Evolutionary conservation across 371 early-diverging fungal genomes (phyloP).

Genomic region (Apophysomyces variabilis): DNA sequence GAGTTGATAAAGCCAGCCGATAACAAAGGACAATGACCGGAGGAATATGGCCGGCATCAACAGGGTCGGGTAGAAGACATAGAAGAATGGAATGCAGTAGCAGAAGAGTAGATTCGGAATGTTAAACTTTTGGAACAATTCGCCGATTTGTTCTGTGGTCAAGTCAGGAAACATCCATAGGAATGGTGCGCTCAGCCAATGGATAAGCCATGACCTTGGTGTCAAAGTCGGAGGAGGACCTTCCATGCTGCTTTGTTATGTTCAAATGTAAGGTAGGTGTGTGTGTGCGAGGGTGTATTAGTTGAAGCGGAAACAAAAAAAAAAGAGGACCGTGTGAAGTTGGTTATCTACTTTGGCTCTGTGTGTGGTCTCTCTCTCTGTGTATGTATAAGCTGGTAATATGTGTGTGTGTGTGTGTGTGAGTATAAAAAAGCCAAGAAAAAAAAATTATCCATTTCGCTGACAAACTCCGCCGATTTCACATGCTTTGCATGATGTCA

Average conservation of each 20-base stretch:
- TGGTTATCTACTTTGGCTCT: no score
- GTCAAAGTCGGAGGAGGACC: neutral
- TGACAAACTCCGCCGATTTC: no score
- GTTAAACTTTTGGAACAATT: slow-evolving; percentile 46
- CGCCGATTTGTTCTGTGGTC: slow-evolving; percentile 22
- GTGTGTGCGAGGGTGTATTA: neutral
- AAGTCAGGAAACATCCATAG: slow-evolving; percentile 13
- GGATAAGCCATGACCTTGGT: neutral
- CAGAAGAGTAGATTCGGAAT: slow-evolving; percentile 51
- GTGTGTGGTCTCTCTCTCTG: no score
- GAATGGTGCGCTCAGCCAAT: neutral
- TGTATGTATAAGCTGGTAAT: no score
- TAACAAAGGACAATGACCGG: slow-evolving; percentile 41
- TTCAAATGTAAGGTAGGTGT: neutral
- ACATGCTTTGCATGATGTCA: no score
- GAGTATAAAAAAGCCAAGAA: slow-evolving; percentile 10
- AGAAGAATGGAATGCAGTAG: slow-evolving; percentile 54
- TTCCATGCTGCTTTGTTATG: slow-evolving; percentile 6
- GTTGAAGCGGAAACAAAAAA: neutral
- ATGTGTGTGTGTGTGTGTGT: neutral
- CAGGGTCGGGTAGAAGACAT: slow-evolving; percentile 50
- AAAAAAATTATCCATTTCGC: neutral
- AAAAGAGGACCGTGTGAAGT: no score
- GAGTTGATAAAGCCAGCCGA: slow-evolving; percentile 40
- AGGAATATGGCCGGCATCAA: slow-evolving; percentile 56